Base-by-base conservation (phyloP, 2,329 filamentous ascomycete genomes). In the Colletotrichum siamense region DNA sequence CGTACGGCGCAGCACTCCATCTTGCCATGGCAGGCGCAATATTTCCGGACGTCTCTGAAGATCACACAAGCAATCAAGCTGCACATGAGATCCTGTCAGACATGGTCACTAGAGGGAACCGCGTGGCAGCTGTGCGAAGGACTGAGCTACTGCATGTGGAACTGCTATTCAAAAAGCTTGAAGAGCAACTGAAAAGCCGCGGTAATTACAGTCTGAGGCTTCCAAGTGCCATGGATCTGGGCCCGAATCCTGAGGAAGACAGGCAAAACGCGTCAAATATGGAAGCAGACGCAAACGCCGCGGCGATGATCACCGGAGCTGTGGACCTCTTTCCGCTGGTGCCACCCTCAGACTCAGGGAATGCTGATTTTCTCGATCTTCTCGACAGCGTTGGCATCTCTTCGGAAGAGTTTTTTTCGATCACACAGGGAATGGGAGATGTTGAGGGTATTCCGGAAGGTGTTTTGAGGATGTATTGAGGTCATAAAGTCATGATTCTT, bases 401-500 rank as follows among this genome's bases (percentile, higher is more conserved):
- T 28, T 28, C 55, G 16, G 55, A 59, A 59, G 55, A 59, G 55
- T 30, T 59, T 1, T 59, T 26, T 2, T 59, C 55, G 0, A 28
- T 59, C 26, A 59, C 55, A 18, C 24, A 59, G 2, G 55, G 15
- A 15, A 59, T 59, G 24, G 24, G 28, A 59, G 55, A 28, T 6
- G 55, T 59, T 8, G 55, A 59, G 22, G 55, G 18, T 4, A 59
- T 59, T 0, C 55, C 55, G 5, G 55, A 59, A 59, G 55, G 55
- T 26, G 55, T 59, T 59, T 16, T 59, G 12, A 59, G 24, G 15
- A 59, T 59, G 55, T 59, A 28, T 28, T 59, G 24, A 28, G 13
- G 8, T 10, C 15, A 59, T 28, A 1, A 18, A n/a, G 0, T 44
- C 39, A n/a, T 0, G 39, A n/a, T 10, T 0, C 39, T n/a, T n/a